Percentiles rank a stretch among this genome's conserved stretches.
Conservation (phyloP, 495 filamentous ascomycete species). For the Hypoxylon perforatum region DNA sequence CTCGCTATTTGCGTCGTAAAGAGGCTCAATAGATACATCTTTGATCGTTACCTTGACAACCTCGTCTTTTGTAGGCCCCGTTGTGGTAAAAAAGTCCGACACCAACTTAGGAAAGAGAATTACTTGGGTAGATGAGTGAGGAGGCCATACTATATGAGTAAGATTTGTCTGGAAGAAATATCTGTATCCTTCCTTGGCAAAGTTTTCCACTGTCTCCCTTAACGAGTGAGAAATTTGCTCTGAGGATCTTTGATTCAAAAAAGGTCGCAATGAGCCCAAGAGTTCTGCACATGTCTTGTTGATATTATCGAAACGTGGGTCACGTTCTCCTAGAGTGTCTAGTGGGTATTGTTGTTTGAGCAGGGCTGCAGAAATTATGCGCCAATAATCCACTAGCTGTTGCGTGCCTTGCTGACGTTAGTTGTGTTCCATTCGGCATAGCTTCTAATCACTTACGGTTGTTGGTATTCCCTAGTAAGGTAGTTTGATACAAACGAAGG, state of each 20-base stretch:
- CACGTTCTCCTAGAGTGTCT: not conserved
- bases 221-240: not conserved
- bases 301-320: not conserved
- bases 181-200: too few relatives aligned
- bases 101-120: too few relatives aligned
- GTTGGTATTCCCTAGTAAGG: not conserved
- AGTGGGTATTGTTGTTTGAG: not conserved
- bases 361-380: not conserved
- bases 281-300: not conserved
- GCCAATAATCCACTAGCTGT: not conserved
- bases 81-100: too few relatives aligned
- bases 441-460: not conserved
- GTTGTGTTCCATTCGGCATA: not conserved
- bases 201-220: too few relatives aligned
- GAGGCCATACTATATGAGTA: too few relatives aligned
- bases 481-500: not conserved
- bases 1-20: too few relatives aligned
- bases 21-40: too few relatives aligned
- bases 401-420: not conserved
- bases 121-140: too few relatives aligned
- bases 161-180: too few relatives aligned
- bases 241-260: not conserved
- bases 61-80: too few relatives aligned
- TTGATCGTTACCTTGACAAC: too few relatives aligned
- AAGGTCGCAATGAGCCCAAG: not conserved